Evolutionary conservation across 306 rosid species (phyloP).

Genomic region (Gynostemma pentaphyllum): DNA sequence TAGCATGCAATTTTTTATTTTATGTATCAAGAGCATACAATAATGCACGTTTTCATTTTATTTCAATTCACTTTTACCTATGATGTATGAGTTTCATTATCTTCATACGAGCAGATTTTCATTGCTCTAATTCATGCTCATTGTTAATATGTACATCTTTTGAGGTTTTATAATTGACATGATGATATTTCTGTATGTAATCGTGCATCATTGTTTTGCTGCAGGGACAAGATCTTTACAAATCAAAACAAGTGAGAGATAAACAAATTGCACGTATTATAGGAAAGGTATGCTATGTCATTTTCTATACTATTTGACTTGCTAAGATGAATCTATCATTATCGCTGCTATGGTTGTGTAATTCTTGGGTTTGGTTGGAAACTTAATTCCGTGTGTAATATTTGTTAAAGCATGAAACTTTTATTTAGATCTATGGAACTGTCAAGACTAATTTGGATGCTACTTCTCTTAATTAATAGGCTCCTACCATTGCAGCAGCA

Average conservation of each 20-base stretch:
- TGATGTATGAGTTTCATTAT: not conserved
- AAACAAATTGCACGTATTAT: constrained; percentile 76
- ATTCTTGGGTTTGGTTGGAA: not conserved
- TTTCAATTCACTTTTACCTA: not conserved
- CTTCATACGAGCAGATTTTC: not conserved
- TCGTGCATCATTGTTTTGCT: not conserved
- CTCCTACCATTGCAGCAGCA: constrained; percentile 80
- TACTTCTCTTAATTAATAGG: constrained; percentile 31
- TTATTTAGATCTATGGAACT: not conserved
- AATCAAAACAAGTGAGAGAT: constrained; percentile 77
- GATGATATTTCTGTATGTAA: not conserved
- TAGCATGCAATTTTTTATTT: not conserved
- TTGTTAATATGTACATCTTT: not conserved
- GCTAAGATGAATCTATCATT: constrained; percentile 7
- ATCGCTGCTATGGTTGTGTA: not conserved
- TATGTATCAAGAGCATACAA: not conserved
- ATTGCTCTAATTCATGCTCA: not conserved
- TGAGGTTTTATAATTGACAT: not conserved
- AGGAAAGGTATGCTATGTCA: constrained; percentile 66
- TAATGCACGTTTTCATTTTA: not conserved
- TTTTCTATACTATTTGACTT: constrained; percentile 6
- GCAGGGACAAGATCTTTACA: constrained; percentile 75
- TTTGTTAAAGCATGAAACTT: not conserved
- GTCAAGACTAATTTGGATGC: not conserved
- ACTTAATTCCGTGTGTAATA: not conserved